Conservation (phyloP, 78 protist species). For the Dictyostelium purpureum region DNA sequence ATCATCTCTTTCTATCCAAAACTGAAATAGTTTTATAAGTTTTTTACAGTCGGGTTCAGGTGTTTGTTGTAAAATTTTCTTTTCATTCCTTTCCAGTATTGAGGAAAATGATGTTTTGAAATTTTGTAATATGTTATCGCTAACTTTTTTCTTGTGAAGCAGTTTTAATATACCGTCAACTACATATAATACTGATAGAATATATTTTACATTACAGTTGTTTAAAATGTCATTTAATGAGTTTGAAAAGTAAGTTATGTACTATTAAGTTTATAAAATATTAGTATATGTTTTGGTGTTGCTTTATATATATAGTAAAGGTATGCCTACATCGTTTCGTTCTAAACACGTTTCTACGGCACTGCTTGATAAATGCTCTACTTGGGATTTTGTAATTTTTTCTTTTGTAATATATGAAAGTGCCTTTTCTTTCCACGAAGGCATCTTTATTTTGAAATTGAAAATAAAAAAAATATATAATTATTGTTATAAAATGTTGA, state of each 20-base stretch:
- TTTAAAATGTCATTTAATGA: not conserved
- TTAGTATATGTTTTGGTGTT: not conserved
- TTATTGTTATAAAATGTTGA: no score
- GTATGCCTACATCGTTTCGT: not conserved
- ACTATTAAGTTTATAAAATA: not conserved
- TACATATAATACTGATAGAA: constrained; percentile 6
- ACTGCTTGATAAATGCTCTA: not conserved
- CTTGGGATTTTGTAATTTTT: not conserved
- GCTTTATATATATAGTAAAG: not conserved
- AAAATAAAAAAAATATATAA: no score
- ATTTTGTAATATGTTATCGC: not conserved
- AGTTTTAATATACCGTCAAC: constrained; percentile 3
- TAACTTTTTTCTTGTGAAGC: not conserved
- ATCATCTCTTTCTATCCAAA: constrained; percentile 11
- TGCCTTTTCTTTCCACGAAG: not conserved
- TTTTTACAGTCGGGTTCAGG: constrained; percentile 1
- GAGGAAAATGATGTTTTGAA: not conserved
- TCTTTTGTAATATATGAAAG: not conserved
- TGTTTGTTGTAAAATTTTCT: not conserved
- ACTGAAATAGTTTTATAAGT: not conserved
- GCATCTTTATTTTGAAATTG: no score
- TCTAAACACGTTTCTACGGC: not conserved
- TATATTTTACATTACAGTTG: not conserved
- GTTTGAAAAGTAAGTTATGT: not conserved
- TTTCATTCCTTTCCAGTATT: not conserved